Base-by-base conservation (phyloP, 352 stramenopile genomes). In the Sclerospora graminicola region DNA sequence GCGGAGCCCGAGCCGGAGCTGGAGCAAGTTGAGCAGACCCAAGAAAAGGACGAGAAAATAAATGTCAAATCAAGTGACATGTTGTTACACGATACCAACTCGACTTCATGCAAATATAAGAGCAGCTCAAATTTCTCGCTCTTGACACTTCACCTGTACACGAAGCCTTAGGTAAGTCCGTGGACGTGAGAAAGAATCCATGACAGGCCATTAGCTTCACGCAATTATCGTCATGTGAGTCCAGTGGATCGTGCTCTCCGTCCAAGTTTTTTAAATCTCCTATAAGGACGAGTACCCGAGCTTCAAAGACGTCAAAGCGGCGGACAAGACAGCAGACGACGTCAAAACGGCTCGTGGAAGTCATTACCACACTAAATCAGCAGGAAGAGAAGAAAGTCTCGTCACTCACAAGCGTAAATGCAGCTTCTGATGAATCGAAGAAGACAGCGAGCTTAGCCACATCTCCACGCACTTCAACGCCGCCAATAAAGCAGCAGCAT, bases 221-320 rank as follows among this genome's bases (percentile, higher is more conserved):
- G 55, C 4, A 46, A 15, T 29, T 54, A 36, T 63, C 60, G 41
- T 63, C 55, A 10, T 33, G 45, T 11, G 35, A 14, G 5, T 57
- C 53, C 1, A 79, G 54, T 31, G 39, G 48, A 0, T 37, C 63
- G 8, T 65, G 52, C 19, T 91, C 77, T 2, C 80, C 80, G 4
- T 89, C 80, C 9, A 61, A 48, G 14, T 91, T 88, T 54, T 85
- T 91, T 41, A 75, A 77, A 13, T 89, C 77, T 15, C 77, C 80
- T 8, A 55, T 74, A 28, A 59, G 43, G 27, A 43, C 51, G 2
- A 48, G 42, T 36, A 15, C 47, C 8, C 45, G 10, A 4, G 5
- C 44, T 14, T 33, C 13, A 4, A 60, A 48, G 6, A 58, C 41
- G 4, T 41, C 55, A 5, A 50, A 54, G 28, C 36, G 48, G 31